Conservation (phyloP, 2,329 filamentous ascomycete species). For the Fusarium goolgardi region DNA sequence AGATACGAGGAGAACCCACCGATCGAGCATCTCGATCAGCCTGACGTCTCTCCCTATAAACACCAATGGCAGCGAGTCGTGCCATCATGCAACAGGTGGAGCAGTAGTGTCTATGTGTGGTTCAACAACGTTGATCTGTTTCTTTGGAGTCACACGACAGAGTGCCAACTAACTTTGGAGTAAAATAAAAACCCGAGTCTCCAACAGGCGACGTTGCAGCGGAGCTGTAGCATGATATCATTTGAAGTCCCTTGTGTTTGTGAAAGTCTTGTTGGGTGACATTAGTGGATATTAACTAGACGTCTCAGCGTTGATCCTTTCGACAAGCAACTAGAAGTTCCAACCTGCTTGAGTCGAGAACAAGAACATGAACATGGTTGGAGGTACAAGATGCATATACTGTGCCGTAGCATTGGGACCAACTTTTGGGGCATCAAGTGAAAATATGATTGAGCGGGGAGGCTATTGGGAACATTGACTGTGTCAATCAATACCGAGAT, state of each 20-base stretch:
- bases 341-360: not conserved
- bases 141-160: conserved; percentile 46
- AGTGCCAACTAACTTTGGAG: conserved; percentile 30
- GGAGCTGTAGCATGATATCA: conserved; percentile 52
- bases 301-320: conserved; percentile 8
- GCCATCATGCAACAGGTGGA: conserved; percentile 37
- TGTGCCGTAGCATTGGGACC: conserved; percentile 13
- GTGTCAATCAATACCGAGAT: not conserved
- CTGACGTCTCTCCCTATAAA: conserved; percentile 2
- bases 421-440: conserved; percentile 30
- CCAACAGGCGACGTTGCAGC: conserved; percentile 36
- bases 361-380: not conserved
- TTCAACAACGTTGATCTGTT: conserved; percentile 46
- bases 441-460: not conserved
- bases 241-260: conserved; percentile 28
- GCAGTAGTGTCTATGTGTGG: conserved; percentile 35
- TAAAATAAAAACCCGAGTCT: conserved; percentile 25
- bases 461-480: not conserved
- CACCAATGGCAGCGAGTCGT: conserved; percentile 3
- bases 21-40: conserved; percentile 10
- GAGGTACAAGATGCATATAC: conserved; percentile 12
- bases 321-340: not conserved
- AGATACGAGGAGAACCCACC: conserved; percentile 7
- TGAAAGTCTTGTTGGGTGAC: conserved; percentile 1
- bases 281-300: conserved; percentile 13